Evolutionary conservation across 2,329 filamentous ascomycete genomes (phyloP).

Genomic region (Coleophoma eucalyptorum): DNA sequence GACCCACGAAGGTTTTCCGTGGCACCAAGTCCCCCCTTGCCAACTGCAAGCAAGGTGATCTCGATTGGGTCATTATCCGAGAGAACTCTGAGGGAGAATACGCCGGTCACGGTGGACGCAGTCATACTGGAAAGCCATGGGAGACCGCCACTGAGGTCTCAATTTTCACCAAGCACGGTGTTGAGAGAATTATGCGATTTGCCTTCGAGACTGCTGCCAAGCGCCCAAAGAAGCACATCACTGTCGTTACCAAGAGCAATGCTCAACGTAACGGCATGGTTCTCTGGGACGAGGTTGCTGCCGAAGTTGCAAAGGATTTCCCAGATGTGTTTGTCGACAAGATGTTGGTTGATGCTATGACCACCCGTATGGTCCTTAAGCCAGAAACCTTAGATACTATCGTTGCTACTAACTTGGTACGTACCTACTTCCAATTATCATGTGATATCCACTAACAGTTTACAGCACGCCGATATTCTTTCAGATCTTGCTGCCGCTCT

Average conservation of each 20-base stretch:
- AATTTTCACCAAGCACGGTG: slow-evolving; percentile 54
- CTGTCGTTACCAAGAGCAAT: slow-evolving; percentile 62
- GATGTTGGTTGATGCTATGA: slow-evolving; percentile 54
- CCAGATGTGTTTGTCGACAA: slow-evolving; percentile 57
- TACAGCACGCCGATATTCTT: slow-evolving; percentile 54
- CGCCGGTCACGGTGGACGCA: slow-evolving; percentile 46
- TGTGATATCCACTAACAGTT: background rate
- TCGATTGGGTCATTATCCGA: slow-evolving; percentile 61
- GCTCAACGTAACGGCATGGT: slow-evolving; percentile 63
- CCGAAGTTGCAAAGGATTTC: slow-evolving; percentile 48
- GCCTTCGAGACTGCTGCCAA: slow-evolving; percentile 50
- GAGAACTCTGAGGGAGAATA: slow-evolving; percentile 64
- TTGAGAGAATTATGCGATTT: slow-evolving; percentile 56
- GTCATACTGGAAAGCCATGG: slow-evolving; percentile 51
- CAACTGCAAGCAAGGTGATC: slow-evolving; percentile 38
- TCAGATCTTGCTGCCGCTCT: slow-evolving; percentile 66
- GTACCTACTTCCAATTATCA: background rate
- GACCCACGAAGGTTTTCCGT: slow-evolving; percentile 54
- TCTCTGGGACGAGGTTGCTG: slow-evolving; percentile 58
- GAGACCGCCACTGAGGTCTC: slow-evolving; percentile 56
- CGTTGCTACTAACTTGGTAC: slow-evolving; percentile 52
- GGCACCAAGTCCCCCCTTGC: slow-evolving; percentile 51
- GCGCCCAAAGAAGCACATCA: slow-evolving; percentile 50
- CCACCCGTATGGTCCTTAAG: slow-evolving; percentile 48
- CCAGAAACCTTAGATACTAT: slow-evolving; percentile 54